phyloP scores from a whole-genome alignment of 306 rosid species.

The Carpinus viminea region DNA sequence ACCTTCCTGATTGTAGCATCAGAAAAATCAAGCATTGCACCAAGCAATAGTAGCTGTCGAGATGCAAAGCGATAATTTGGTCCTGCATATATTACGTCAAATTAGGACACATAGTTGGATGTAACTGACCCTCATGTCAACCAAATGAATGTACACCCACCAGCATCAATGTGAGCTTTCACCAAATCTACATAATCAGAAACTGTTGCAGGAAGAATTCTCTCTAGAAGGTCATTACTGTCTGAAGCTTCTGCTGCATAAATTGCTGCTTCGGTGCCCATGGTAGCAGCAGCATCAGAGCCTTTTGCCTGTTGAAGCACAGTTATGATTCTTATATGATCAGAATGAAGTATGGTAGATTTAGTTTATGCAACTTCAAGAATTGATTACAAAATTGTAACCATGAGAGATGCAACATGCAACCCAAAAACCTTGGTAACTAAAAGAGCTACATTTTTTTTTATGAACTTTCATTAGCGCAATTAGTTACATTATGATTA shows the following conservation, averaged over 20 bases:
- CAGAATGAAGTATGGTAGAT: constrained; percentile 1
- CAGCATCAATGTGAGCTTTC: constrained; percentile 78
- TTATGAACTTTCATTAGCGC: neutral
- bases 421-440: neutral
- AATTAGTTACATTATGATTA: neutral
- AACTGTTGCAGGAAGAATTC: constrained; percentile 75
- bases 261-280: constrained; percentile 90
- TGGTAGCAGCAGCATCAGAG: constrained; percentile 91
- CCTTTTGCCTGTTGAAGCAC: constrained; percentile 69
- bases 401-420: neutral
- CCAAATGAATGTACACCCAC: constrained; percentile 42
- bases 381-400: neutral
- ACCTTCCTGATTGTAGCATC: constrained; percentile 78
- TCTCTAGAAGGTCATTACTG: constrained; percentile 83
- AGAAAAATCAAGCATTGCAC: constrained; percentile 86
- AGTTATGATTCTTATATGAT: constrained; percentile 20
- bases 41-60: constrained; percentile 88
- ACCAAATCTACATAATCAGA: constrained; percentile 77
- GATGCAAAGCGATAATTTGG: constrained; percentile 69
- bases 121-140: constrained; percentile 13
- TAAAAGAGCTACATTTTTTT: constrained; percentile 2
- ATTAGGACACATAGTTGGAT: constrained; percentile 17
- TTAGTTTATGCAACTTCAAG: neutral
- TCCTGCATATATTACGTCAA: constrained; percentile 47
- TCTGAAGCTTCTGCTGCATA: constrained; percentile 96